Percentiles rank a stretch among this genome's conserved stretches.
phyloP scores from a whole-genome alignment of 352 stramenopile genomes.

The Halophytophthora polymorphica region DNA sequence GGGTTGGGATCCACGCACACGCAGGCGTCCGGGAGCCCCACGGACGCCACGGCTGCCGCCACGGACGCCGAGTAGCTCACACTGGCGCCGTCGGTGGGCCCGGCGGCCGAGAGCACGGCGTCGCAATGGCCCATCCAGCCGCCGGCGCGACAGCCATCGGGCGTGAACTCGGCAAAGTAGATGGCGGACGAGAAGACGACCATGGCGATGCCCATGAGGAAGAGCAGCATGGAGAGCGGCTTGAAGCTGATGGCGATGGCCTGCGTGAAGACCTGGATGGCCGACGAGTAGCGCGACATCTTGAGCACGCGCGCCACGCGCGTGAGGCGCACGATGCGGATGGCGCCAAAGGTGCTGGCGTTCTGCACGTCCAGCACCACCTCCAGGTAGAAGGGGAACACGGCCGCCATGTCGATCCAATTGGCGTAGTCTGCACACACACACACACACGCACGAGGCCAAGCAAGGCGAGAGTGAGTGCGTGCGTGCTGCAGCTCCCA shows the following conservation, averaged over 20 bases:
- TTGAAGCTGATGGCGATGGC: slow-evolving; percentile 74
- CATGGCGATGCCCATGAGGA: slow-evolving; percentile 83
- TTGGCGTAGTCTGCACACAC: slow-evolving; percentile 56
- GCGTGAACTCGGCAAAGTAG: slow-evolving; percentile 79
- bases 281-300: slow-evolving; percentile 84
- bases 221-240: slow-evolving; percentile 83
- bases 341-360: slow-evolving; percentile 57
- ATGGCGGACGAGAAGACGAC: slow-evolving; percentile 84
- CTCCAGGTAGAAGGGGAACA: slow-evolving; percentile 86
- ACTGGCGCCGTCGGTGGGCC: slow-evolving; percentile 10
- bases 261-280: slow-evolving; percentile 81
- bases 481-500: too few relatives aligned
- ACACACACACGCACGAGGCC: background rate
- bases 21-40: slow-evolving; percentile 19
- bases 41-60: slow-evolving; percentile 26
- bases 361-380: slow-evolving; percentile 62
- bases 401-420: slow-evolving; percentile 77
- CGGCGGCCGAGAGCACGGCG: slow-evolving; percentile 2
- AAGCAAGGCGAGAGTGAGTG: background rate
- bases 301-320: slow-evolving; percentile 84
- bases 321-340: slow-evolving; percentile 82
- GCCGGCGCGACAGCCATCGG: slow-evolving; percentile 51
- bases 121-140: slow-evolving; percentile 60
- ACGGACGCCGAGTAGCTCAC: slow-evolving; percentile 19
- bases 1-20: slow-evolving; percentile 75